Base-by-base conservation (phyloP, 2,329 filamentous ascomycete species). In the Emmonsiellopsis sp. region DNA sequence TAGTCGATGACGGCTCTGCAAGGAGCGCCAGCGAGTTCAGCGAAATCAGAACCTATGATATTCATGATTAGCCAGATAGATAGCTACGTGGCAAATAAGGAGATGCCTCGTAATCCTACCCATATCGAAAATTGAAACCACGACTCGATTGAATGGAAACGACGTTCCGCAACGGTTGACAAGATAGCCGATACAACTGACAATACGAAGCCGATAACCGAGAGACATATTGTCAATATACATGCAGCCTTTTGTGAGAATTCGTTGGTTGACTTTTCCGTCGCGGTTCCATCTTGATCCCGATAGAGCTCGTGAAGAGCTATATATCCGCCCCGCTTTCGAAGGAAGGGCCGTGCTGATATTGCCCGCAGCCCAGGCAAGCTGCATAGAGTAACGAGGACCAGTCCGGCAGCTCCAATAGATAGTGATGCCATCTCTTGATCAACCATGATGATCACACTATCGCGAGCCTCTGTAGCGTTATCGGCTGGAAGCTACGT, bases 201-300 rank as follows among this genome's bases (percentile, higher is more conserved):
- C 10, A 79, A 65, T 6, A 71, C 73, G 11, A 81, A 68, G 1
- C 84, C 85, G 39, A 74, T 55, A 10, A 74, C 53, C 0, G 82
- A 78, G n/a, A 80, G 74, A 3, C 81, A 36, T 4, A 81, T 63
- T 44, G 87, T 73, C 21, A 74, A 63, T 3, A 72, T 56, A 63
- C 85, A 86, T 52, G 83, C 77, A 54, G 75, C 61, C 54, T 72
- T 79, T 57, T 81, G 78, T 32, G 84, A 85, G 63, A 84, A 90
- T 40, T 74, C 75, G 21, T 76, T 75, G 51, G 82, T 65, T 1
- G 83, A 82, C 62, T 85, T 82, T 42, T 80, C 75, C 0, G 82
- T 85, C 34, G 84, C 85, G 57, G 78, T 75, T 48, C 87, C 87
- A 68, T 91, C 87, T 56, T 77, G 70, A 62, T 91, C 87, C 60